Percentiles rank a stretch among this genome's conserved stretches.
Evolutionary conservation across 495 filamentous ascomycete genomes (phyloP).

Genomic region (Podospora bellae-mahoneyi): DNA sequence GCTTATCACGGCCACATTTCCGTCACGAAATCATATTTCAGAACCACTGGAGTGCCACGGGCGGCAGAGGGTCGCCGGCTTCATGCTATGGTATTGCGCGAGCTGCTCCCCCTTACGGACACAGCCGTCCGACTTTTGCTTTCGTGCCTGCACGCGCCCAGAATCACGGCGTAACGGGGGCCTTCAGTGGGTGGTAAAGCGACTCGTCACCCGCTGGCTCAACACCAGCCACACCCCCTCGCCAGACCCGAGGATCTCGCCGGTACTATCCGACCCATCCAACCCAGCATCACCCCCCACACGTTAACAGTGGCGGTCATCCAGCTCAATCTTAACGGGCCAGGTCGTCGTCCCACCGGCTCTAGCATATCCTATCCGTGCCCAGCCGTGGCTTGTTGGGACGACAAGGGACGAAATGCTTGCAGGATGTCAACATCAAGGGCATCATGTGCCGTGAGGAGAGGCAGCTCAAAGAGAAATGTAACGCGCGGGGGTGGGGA

Average conservation of each 20-base stretch:
- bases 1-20: neutral
- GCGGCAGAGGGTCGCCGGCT: neutral
- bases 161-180: too few relatives aligned
- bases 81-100: too few relatives aligned
- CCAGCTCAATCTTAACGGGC: neutral
- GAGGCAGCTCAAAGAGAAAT: neutral
- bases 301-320: constrained; percentile 7
- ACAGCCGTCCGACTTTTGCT: too few relatives aligned
- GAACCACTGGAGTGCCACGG: neutral
- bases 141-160: too few relatives aligned
- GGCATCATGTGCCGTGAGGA: too few relatives aligned
- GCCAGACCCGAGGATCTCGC: neutral
- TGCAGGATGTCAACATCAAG: too few relatives aligned
- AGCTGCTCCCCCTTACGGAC: too few relatives aligned
- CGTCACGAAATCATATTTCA: neutral
- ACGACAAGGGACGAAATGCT: too few relatives aligned
- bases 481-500: neutral
- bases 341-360: neutral
- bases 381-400: neutral
- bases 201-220: constrained; percentile 11
- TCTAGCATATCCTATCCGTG: neutral
- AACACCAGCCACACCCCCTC: constrained; percentile 10
- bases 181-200: too few relatives aligned
- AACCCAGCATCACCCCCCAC: constrained; percentile 3
- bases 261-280: neutral